Evolutionary conservation across 768 basidiomycete genomes (phyloP).

Genomic region (Lactarius sanguifluus): DNA sequence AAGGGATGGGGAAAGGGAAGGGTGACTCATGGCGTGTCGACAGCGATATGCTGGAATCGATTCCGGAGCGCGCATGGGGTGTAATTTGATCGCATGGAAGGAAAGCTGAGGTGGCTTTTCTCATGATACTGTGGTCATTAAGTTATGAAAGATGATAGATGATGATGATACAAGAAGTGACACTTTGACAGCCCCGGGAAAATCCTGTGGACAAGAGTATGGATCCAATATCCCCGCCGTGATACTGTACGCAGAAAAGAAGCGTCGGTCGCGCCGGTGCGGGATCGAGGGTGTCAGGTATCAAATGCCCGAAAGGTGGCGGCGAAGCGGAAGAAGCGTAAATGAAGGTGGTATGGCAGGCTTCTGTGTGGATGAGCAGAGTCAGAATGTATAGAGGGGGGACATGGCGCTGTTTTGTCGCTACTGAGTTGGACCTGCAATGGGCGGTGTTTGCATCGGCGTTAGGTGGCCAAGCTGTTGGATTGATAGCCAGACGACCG

Average conservation of each 20-base stretch:
- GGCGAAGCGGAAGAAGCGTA: neutral
- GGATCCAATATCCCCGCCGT: neutral
- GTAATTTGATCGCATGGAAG: constrained; percentile 20
- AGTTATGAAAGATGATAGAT: neutral
- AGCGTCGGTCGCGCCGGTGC: neutral
- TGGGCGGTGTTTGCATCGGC: neutral
- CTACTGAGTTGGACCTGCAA: no score
- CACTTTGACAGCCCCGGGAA: constrained; percentile 4
- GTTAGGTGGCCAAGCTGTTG: neutral
- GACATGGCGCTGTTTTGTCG: no score
- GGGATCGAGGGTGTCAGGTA: constrained; percentile 7
- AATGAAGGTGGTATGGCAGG: neutral
- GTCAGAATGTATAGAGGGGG: no score
- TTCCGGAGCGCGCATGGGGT: neutral
- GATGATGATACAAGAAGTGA: neutral
- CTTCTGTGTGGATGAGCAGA: neutral
- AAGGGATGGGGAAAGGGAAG: neutral
- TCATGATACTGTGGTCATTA: neutral
- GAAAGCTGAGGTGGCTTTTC: neutral
- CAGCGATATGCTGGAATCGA: no score
- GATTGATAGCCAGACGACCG: neutral
- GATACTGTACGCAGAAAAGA: neutral
- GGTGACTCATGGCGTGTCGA: neutral
- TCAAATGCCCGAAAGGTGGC: neutral
- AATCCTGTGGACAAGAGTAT: neutral